phyloP scores from a whole-genome alignment of 768 basidiomycete species.

The Suillus placidus region DNA sequence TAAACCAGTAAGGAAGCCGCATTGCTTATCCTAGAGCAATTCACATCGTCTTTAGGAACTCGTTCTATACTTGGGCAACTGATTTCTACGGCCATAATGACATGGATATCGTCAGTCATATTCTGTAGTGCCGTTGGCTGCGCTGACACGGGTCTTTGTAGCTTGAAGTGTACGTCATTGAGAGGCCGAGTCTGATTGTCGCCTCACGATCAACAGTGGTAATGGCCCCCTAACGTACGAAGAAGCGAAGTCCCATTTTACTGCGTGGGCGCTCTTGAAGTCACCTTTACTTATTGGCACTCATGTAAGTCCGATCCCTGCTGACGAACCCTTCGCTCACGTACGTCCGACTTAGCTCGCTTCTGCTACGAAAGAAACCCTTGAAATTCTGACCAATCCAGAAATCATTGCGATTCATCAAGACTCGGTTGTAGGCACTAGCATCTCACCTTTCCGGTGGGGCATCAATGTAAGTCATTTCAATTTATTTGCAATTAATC shows the following conservation, averaged over 20 bases:
- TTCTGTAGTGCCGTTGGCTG: neutral
- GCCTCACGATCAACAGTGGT: conserved; percentile 43
- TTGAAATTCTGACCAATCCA: conserved; percentile 60
- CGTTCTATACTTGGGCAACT: conserved; percentile 61
- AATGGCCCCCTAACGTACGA: conserved; percentile 64
- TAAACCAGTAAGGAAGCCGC: conserved; percentile 48
- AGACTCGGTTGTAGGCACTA: conserved; percentile 61
- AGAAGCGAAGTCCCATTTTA: conserved; percentile 71
- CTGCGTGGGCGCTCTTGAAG: conserved; percentile 74
- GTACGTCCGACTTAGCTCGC: conserved; percentile 42
- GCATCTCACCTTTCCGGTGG: conserved; percentile 70
- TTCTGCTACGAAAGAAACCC: conserved; percentile 48
- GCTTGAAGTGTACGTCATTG: conserved; percentile 56
- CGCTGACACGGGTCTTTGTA: conserved; percentile 22
- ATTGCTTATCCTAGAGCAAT: neutral
- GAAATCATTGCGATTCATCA: conserved; percentile 74
- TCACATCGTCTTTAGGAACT: conserved; percentile 49
- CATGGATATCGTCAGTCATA: conserved; percentile 59
- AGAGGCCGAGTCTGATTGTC: conserved; percentile 2
- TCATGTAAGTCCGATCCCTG: conserved; percentile 41
- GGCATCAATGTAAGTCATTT: conserved; percentile 56
- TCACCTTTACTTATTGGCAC: conserved; percentile 68
- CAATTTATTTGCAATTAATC: neutral
- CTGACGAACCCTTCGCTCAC: neutral
- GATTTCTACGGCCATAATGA: conserved; percentile 74